Conservation (phyloP, 352 stramenopile species). For the Globisporangium nunn region DNA sequence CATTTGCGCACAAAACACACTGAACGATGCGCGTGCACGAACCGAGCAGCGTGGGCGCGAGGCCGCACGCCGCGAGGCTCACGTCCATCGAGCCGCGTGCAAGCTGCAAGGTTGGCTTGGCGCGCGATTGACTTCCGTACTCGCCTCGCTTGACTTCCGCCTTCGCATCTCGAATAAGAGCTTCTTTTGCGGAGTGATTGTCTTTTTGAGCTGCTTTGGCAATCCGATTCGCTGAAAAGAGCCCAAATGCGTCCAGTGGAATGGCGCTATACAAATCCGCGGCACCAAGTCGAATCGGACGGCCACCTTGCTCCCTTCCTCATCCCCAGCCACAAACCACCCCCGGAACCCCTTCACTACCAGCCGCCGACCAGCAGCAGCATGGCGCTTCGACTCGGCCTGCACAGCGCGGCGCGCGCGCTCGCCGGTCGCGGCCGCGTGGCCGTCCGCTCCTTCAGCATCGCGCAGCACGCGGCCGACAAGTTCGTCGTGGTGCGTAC, state of each 20-base stretch:
- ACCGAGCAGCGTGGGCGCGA: slow-evolving; percentile 59
- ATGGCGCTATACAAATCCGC: not conserved
- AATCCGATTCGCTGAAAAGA: slow-evolving; percentile 10
- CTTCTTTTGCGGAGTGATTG: not conserved
- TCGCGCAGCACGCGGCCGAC: slow-evolving; percentile 55
- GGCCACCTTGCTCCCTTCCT: too few relatives aligned
- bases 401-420: slow-evolving; percentile 24
- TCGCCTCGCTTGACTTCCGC: too few relatives aligned
- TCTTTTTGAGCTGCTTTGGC: not conserved
- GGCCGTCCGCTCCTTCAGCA: slow-evolving; percentile 31
- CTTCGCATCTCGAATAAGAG: too few relatives aligned
- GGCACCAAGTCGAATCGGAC: not conserved
- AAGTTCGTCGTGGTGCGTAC: slow-evolving; percentile 70
- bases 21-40: not conserved
- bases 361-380: not conserved
- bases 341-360: slow-evolving; percentile 18
- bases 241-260: not conserved
- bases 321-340: slow-evolving; percentile 10
- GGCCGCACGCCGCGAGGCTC: slow-evolving; percentile 39
- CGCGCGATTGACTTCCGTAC: too few relatives aligned
- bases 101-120: too few relatives aligned
- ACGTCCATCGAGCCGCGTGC: slow-evolving; percentile 13
- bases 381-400: slow-evolving; percentile 59
- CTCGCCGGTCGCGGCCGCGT: slow-evolving; percentile 28
- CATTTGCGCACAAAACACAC: too few relatives aligned